Conservation (phyloP, 2,329 filamentous ascomycete genomes). For the Diaporthe sp. region DNA sequence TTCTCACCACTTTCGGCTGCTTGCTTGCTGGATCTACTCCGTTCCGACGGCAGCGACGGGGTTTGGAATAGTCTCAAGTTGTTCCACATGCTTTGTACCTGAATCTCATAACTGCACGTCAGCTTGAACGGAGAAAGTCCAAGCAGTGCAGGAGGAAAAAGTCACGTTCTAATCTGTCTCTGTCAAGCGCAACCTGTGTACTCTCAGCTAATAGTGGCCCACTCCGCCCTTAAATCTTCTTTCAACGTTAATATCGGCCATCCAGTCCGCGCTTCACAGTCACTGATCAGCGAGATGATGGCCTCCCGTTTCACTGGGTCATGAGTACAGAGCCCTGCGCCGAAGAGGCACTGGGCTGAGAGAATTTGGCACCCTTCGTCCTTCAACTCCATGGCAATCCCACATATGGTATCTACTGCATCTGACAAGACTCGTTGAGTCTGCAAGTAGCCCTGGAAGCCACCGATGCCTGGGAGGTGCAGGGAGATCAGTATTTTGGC, state of each 20-base stretch:
- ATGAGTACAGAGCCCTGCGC: slow-evolving; percentile 58
- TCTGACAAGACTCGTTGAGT: slow-evolving; percentile 60
- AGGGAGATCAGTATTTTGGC: slow-evolving; percentile 67
- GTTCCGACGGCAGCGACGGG: background rate
- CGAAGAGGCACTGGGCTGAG: slow-evolving; percentile 60
- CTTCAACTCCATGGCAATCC: slow-evolving; percentile 61
- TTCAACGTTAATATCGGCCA: slow-evolving; percentile 54
- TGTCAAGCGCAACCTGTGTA: background rate
- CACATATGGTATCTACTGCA: slow-evolving; percentile 63
- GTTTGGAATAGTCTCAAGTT: background rate
- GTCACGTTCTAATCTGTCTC: background rate
- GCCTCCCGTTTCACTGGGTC: slow-evolving; percentile 53
- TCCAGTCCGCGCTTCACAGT: slow-evolving; percentile 55
- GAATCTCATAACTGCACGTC: background rate
- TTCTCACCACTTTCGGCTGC: background rate
- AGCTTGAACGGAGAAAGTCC: background rate
- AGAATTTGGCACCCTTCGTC: slow-evolving; percentile 59
- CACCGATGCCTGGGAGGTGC: slow-evolving; percentile 64
- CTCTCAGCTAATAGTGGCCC: slow-evolving; percentile 43
- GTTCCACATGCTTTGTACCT: background rate
- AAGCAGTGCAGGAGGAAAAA: background rate
- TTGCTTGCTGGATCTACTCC: background rate
- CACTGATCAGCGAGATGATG: slow-evolving; percentile 54
- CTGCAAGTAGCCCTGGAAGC: slow-evolving; percentile 60
- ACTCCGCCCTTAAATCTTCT: slow-evolving; percentile 50